Evolutionary conservation across 2,329 filamentous ascomycete species (phyloP).

Genomic region (Botrytis byssoidea): DNA sequence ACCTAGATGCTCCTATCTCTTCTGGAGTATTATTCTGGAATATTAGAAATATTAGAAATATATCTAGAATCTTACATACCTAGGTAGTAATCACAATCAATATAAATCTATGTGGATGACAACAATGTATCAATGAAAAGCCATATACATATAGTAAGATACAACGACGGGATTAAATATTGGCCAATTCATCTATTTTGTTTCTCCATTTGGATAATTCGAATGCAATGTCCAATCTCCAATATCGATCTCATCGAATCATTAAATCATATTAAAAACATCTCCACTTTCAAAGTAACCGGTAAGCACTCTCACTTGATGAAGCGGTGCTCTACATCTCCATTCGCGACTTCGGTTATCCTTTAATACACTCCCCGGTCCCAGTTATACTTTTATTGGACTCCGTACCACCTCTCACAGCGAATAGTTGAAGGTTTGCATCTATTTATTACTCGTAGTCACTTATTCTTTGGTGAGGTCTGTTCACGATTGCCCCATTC

Average conservation of each 20-base stretch:
- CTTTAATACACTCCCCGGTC: not conserved
- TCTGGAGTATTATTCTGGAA: not conserved
- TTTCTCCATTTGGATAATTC: not conserved
- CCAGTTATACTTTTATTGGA: not conserved
- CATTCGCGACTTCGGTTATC: constrained; percentile 9
- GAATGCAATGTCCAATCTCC: not conserved
- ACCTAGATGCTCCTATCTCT: no score
- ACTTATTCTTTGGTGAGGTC: not conserved
- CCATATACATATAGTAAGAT: not conserved
- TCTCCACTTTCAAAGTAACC: not conserved
- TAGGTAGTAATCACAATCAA: not conserved
- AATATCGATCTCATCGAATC: not conserved
- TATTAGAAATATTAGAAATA: not conserved
- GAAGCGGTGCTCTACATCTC: not conserved
- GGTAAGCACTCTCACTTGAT: constrained; percentile 3
- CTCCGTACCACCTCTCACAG: not conserved
- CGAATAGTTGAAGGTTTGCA: not conserved
- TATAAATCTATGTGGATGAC: not conserved
- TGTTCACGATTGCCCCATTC: not conserved
- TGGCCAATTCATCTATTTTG: not conserved
- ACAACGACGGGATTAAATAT: not conserved
- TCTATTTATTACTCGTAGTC: not conserved
- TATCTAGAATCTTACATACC: not conserved
- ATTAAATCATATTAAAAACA: not conserved
- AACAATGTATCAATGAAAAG: not conserved